Percentiles rank a stretch among this genome's conserved stretches.
Evolutionary conservation across 1,284 basidiomycete species (phyloP).

Genomic region (Leccinum angustisporum): DNA sequence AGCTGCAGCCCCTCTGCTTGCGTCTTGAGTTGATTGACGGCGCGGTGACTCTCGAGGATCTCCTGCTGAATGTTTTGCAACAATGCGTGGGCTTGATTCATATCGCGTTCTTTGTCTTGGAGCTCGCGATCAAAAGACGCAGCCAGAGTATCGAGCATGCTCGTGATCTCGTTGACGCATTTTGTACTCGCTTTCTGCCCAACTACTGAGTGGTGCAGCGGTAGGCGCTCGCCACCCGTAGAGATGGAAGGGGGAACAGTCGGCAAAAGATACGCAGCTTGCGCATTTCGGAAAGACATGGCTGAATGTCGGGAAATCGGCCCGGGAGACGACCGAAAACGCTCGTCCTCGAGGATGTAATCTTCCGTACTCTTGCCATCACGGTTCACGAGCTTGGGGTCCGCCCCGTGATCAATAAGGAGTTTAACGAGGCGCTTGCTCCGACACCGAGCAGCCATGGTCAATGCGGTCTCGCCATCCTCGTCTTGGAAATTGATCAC

Average conservation of each 20-base stretch:
- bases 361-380: constrained; percentile 99
- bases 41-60: constrained; percentile 84
- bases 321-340: constrained; percentile 89
- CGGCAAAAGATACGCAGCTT: constrained; percentile 42
- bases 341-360: constrained; percentile 98
- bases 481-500: constrained; percentile 99
- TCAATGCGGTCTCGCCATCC: constrained; percentile 97
- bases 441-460: constrained; percentile 93
- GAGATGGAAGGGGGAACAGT: constrained; percentile 42
- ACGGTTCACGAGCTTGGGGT: constrained; percentile 93
- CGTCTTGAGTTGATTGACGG: constrained; percentile 68
- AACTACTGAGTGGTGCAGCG: constrained; percentile 84
- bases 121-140: constrained; percentile 94
- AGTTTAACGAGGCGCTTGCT: constrained; percentile 97
- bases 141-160: constrained; percentile 87
- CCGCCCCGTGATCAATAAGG: constrained; percentile 94
- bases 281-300: constrained; percentile 70
- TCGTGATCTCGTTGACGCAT: constrained; percentile 81
- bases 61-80: constrained; percentile 89
- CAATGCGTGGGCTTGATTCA: constrained; percentile 86
- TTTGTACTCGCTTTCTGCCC: constrained; percentile 87
- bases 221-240: constrained; percentile 58
- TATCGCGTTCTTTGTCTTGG: constrained; percentile 88
- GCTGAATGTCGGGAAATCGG: constrained; percentile 62
- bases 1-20: constrained; percentile 72